Evolutionary conservation across 768 basidiomycete species (phyloP), one percentile per base, ranked within the genome.

Genomic region (Cystobasidium tubakii): DNA sequence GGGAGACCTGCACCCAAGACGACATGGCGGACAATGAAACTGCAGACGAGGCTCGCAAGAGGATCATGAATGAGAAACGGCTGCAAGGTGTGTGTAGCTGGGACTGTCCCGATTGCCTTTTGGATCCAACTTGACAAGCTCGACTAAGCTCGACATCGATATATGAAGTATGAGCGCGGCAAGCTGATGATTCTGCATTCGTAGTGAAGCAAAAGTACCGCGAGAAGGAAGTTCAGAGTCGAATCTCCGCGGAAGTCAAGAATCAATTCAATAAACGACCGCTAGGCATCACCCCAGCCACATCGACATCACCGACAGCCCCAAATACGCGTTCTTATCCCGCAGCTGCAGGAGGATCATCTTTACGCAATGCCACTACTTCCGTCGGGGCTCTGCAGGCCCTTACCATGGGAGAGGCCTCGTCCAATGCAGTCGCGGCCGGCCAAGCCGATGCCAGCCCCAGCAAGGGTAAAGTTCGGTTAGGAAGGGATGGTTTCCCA

Each of bases 251-350:
- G 17, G 69, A 71, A 44, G 27, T 19, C 21, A 53, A 55, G 19
- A 71, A 71, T 27, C 54, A 57, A 27, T 57, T 57, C 55, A 71
- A 71, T 39, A 71, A 71, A 36, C 27, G 69, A 7, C 69, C 69
- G 6, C 81, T 92, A 1, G 82, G 82, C 54, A 85, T 85, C 31
- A 82, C 84, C 1, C 83, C 88, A 50, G 85, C 86, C n/a, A 82
- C 80, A 7, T 87, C 88, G 31, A 85, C 83, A 15, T 87, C 87
- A 21, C 86, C 88, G 0, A 89, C 89, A 2, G 84, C 82, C 0
- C 80, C 79, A 0, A 29, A 50, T n/a, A 46, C 44, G 1, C 76
- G 78, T 13, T 69, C 77, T 43, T 55, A 29, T 17, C 66, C 76
- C 50, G 19, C 36, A 36, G 44, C 63, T 21, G 36, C 63, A 7